Conservation (phyloP, 805 yeast species). For the Kazachstania africana region DNA sequence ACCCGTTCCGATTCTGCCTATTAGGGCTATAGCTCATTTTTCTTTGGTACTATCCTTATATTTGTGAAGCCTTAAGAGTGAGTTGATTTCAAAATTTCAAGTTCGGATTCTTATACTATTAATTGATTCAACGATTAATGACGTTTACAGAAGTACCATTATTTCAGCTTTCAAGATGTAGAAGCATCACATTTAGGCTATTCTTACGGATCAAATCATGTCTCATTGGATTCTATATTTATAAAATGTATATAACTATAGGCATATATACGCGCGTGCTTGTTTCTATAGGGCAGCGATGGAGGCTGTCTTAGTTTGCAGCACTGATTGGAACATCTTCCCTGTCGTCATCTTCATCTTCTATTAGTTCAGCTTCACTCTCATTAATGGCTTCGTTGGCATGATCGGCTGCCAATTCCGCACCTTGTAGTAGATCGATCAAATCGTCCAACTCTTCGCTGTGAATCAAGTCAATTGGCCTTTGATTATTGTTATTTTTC, state of each 20-base stretch:
- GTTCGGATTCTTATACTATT: background rate
- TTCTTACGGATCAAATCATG: no score
- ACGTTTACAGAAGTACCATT: no score
- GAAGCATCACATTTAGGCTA: no score
- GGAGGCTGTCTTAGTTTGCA: no score
- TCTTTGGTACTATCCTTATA: background rate
- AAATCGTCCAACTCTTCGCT: conserved; percentile 45
- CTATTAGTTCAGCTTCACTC: conserved; percentile 27
- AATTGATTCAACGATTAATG: no score
- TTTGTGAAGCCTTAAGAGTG: no score
- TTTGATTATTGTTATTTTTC: conserved; percentile 50
- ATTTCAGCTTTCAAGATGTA: no score
- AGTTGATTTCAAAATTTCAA: background rate
- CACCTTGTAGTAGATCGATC: conserved; percentile 58
- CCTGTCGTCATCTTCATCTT: conserved; percentile 21
- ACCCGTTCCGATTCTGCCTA: background rate
- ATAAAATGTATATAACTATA: no score
- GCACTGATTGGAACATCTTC: no score
- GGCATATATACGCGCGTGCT: no score
- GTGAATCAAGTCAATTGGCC: conserved; percentile 60
- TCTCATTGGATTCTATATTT: no score
- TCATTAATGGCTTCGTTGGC: conserved; percentile 28
- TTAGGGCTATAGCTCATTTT: background rate
- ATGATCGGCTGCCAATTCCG: conserved; percentile 57
- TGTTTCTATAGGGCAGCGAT: no score